Evolutionary conservation across 83 land plant species (phyloP).

Genomic region (Thuja plicata): DNA sequence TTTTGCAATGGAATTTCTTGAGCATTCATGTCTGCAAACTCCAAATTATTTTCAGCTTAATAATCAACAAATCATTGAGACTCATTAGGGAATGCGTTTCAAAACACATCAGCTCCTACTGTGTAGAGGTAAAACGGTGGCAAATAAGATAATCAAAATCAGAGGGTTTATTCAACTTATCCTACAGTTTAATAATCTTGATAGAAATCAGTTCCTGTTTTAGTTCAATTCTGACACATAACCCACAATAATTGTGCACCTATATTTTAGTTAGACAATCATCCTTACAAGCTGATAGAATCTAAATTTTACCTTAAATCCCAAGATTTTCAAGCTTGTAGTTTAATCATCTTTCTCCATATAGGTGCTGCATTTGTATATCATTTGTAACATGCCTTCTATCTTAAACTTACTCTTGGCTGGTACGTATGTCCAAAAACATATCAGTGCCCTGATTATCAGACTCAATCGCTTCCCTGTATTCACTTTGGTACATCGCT

Average conservation of each 20-base stretch:
- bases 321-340: neutral
- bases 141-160: neutral
- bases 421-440: neutral
- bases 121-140: neutral
- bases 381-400: neutral
- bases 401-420: neutral
- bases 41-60: neutral
- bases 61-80: neutral
- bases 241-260: neutral
- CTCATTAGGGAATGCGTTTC: neutral
- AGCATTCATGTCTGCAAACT: neutral
- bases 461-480: neutral
- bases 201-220: neutral
- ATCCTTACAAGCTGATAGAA: slow-evolving; percentile 2
- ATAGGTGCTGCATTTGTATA: neutral
- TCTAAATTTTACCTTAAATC: neutral
- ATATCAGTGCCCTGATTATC: neutral
- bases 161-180: neutral
- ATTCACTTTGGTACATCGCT: neutral
- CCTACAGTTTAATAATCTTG: neutral
- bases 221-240: neutral
- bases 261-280: neutral
- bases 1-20: neutral
- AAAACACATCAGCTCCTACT: neutral
- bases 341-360: neutral